Evolutionary conservation across 306 rosid genomes (phyloP), one percentile per base, ranked within the genome.

Genomic region (Glycine soja): DNA sequence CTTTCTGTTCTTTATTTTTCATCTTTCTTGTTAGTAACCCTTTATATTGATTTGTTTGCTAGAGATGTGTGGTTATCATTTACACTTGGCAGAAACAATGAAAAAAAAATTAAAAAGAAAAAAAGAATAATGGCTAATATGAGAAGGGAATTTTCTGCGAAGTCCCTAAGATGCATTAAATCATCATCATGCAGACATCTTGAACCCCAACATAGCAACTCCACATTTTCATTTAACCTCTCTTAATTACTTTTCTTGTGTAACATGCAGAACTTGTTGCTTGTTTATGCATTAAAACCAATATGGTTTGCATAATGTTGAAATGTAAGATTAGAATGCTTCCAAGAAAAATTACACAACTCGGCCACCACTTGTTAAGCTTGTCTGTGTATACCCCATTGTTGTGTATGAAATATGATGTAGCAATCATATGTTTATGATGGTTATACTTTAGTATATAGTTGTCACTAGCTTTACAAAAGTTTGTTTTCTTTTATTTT

Each of bases 21-120:
- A 48, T 76, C 8, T 78, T 78, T 62, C 64, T 68, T 43, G 73
- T 84, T 16, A 67, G 74, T 80, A 70, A 83, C 48, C 75, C 53
- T 54, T 72, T 61, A 34, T 54, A 13, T 53, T 64, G 19, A 19
- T 64, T 19, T 8, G 16, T 24, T 6, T 24, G 48, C 68, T 34
- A 58, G 24, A 58, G 48, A 58, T 80, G 32, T 71, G 36, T 72
- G 16, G 56, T 18, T 52, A 36, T 18, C 67, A 32, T 58, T 32
- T 32, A 13, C 11, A 62, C 65, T 8, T 62, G 3, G 65, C 51
- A 18, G 79, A 50, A 80, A 19, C 16, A 52, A 67, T 45, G 36
- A 68, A 78, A 13, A 16, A 16, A 7, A 50, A 18, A 10, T 4
- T 12, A 66, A 18, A 3, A 64, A 24, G 24, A 6, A 14, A 48